phyloP scores from a whole-genome alignment of 768 basidiomycete genomes.

The Leccinellum rugosiceps region DNA sequence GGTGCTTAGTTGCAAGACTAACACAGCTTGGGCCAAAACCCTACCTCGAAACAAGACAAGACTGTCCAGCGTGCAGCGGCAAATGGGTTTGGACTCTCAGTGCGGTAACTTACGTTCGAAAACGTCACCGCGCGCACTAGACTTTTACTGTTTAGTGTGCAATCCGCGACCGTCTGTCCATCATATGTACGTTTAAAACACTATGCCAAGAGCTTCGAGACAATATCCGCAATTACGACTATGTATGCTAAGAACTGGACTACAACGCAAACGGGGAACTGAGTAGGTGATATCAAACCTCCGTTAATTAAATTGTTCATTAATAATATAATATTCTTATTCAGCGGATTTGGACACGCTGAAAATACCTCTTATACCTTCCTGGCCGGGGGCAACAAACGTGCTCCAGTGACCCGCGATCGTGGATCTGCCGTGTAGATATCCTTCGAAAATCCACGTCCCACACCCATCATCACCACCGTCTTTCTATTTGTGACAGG shows the following conservation, averaged over 20 bases:
- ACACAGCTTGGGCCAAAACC: slow-evolving; percentile 8
- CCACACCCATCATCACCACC: slow-evolving; percentile 38
- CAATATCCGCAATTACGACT: slow-evolving; percentile 26
- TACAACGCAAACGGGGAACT: not conserved
- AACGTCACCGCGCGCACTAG: not conserved
- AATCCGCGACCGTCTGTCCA: slow-evolving; percentile 1
- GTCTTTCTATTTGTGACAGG: slow-evolving; percentile 36
- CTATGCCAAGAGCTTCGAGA: slow-evolving; percentile 12
- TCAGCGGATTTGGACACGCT: slow-evolving; percentile 46
- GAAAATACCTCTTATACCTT: slow-evolving; percentile 51
- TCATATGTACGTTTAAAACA: slow-evolving; percentile 11
- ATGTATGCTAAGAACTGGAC: not conserved
- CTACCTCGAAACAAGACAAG: not conserved
- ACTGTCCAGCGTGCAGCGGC: not conserved
- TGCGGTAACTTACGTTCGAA: not conserved
- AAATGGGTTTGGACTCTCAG: not conserved
- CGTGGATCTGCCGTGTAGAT: slow-evolving; percentile 43
- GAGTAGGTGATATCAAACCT: slow-evolving; percentile 10
- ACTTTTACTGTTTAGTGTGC: slow-evolving; percentile 14
- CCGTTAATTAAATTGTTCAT: slow-evolving; percentile 28
- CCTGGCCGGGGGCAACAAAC: slow-evolving; percentile 29
- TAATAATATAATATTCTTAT: slow-evolving; percentile 29
- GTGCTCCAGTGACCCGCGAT: slow-evolving; percentile 57
- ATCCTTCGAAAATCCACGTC: slow-evolving; percentile 58
- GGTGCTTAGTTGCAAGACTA: slow-evolving; percentile 19